These are phyloP conservation scores for Magnaporthiopsis rhizophila DNA, from an alignment of 2,329 filamentous ascomycete species.

Conservation along the genomic window DNA sequence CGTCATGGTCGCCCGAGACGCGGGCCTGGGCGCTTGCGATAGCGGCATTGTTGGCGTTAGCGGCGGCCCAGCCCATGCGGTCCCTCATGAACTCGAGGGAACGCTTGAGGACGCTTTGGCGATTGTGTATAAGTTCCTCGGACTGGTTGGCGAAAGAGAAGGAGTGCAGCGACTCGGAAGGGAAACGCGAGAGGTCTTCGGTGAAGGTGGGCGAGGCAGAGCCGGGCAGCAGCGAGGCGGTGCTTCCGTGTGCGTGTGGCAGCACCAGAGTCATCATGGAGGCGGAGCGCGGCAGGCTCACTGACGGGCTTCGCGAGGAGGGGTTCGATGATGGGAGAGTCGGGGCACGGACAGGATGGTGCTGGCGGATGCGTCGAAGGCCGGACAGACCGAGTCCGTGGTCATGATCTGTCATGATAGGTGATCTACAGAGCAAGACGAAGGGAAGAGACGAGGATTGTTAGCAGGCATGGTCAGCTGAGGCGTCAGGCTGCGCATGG, in stretches of 20 bases:
- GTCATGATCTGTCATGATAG: slow-evolving; percentile 78
- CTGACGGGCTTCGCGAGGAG: slow-evolving; percentile 53
- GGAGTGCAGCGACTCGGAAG: slow-evolving; percentile 91
- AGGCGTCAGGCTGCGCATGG: neutral
- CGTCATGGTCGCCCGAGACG: slow-evolving; percentile 72
- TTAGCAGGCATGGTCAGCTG: slow-evolving; percentile 8
- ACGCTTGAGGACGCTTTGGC: slow-evolving; percentile 86
- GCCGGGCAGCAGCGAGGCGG: slow-evolving; percentile 48
- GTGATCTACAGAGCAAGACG: slow-evolving; percentile 49
- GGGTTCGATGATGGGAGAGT: slow-evolving; percentile 58
- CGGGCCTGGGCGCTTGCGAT: slow-evolving; percentile 79
- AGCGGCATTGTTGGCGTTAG: slow-evolving; percentile 53
- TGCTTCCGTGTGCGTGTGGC: slow-evolving; percentile 22
- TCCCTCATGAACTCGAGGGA: slow-evolving; percentile 97
- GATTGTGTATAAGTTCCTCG: slow-evolving; percentile 82
- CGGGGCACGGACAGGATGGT: slow-evolving; percentile 58
- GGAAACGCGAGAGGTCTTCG: slow-evolving; percentile 88
- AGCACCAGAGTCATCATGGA: slow-evolving; percentile 60
- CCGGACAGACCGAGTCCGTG: slow-evolving; percentile 80
- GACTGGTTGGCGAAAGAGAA: slow-evolving; percentile 97
- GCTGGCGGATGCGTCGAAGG: slow-evolving; percentile 87
- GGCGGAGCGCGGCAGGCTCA: slow-evolving; percentile 55
- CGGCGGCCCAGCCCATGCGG: slow-evolving; percentile 68
- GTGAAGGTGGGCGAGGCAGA: slow-evolving; percentile 67
- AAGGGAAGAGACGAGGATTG: slow-evolving; percentile 1